A percentile compares a stretch with the other conserved stretches of the same genome.
Evolutionary conservation across 306 rosid species (phyloP).

Genomic region (Ochetophila trinervis): DNA sequence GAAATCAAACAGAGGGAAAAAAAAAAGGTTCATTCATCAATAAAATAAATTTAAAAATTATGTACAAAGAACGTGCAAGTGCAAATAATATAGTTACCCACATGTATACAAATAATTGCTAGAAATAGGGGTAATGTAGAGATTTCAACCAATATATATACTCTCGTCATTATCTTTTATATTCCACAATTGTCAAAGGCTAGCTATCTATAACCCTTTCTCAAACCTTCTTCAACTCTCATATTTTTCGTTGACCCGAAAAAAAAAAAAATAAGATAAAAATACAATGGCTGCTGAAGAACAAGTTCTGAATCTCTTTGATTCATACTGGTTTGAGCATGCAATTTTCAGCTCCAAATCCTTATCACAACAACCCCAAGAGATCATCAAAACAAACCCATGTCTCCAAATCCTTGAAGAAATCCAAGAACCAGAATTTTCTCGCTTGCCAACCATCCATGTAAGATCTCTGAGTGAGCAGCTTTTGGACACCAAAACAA

Average conservation of each 20-base stretch:
- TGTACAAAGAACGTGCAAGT: too few relatives aligned
- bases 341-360: conserved; percentile 33
- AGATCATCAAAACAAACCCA: conserved; percentile 10
- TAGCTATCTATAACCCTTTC: neutral
- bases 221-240: neutral
- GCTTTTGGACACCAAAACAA: conserved; percentile 19
- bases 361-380: conserved; percentile 14
- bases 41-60: too few relatives aligned
- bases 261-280: neutral
- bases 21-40: too few relatives aligned
- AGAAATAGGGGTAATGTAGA: too few relatives aligned
- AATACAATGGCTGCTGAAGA: conserved; percentile 58
- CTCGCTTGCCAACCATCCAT: conserved; percentile 22
- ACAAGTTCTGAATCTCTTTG: conserved; percentile 58
- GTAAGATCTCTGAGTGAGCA: conserved; percentile 53
- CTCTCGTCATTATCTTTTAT: too few relatives aligned
- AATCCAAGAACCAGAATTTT: conserved; percentile 7
- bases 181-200: too few relatives aligned
- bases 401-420: conserved; percentile 2
- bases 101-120: too few relatives aligned
- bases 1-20: too few relatives aligned
- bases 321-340: conserved; percentile 56
- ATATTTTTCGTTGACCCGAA: neutral
- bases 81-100: too few relatives aligned
- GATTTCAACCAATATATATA: too few relatives aligned